Evolutionary conservation across 2,329 filamentous ascomycete species (phyloP), one percentile per base, ranked within the genome.

Genomic region (Claviceps maximensis): DNA sequence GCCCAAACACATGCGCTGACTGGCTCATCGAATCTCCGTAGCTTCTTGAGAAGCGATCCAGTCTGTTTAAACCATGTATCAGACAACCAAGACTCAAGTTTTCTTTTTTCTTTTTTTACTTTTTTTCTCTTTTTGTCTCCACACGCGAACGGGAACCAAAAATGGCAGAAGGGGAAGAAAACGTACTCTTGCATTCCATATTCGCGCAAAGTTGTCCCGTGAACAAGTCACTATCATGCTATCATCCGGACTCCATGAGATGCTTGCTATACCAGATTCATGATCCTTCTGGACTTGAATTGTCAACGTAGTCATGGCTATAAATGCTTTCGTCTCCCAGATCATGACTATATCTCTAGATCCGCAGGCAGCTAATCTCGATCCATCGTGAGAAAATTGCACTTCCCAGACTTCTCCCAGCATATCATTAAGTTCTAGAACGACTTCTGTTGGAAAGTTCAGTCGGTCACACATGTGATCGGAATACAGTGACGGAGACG

Each of bases 221-320:
- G 82, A 86, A 65, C 91, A 97, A 17, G 86, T 91, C 41, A 97
- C 82, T 36, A 98, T 75, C 69, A 87, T 87, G 1, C 78, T 78
- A 68, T 95, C 88, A 66, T 98, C 89, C 5, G 90, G 93, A 64
- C 90, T 96, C 88, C 93, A 98, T 1, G 87, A 77, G 4, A 95
- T 71, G 61, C 90, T 89, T 21, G 86, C 84, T 13, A 96, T 84
- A 1, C 87, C 85, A 2, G 71, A 72, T 1, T 79, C 75, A 60
- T 94, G 87, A 4, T 84, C 82, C 38, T 55, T 55, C 29, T 54
- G 52, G 6, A 54, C 46, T 12, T 51, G 49, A n/a, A 54, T 52
- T 4, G 72, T 71, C 10, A 95, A 71, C 47, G 68, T 75, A 53
- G 82, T 77, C 3, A 86, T 62, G 8, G 86, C 71, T 17, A 78